Percentiles rank a stretch among this genome's conserved stretches.
Evolutionary conservation across 306 rosid species (phyloP).

Genomic region (Benincasa hispida): DNA sequence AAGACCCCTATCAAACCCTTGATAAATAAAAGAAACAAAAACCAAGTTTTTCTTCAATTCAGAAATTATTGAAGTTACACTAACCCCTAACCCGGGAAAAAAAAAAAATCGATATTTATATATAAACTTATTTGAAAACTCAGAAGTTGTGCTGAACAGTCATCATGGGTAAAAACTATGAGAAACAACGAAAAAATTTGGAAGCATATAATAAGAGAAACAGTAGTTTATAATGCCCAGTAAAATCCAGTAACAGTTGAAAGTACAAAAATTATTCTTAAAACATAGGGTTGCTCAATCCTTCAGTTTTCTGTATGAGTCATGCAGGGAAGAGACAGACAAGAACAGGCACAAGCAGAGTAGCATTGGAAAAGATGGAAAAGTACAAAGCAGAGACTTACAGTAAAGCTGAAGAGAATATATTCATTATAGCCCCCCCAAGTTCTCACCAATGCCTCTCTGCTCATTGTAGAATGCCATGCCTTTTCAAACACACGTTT

Average conservation of each 20-base stretch:
- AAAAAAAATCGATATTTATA: too few species aligned
- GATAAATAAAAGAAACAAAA: too few species aligned
- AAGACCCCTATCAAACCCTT: too few species aligned
- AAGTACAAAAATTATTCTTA: conserved; percentile 1
- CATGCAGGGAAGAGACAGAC: not conserved
- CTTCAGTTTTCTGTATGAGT: not conserved
- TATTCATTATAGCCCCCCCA: not conserved
- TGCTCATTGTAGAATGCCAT: too few species aligned
- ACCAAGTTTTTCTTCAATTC: too few species aligned
- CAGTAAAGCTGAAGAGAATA: conserved; percentile 3
- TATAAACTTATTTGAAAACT: too few species aligned
- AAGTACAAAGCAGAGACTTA: not conserved
- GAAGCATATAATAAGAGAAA: not conserved
- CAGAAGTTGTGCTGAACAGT: too few species aligned
- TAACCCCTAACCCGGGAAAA: too few species aligned
- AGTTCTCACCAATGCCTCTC: not conserved
- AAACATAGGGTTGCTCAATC: not conserved
- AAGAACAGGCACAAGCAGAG: not conserved
- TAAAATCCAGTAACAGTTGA: not conserved
- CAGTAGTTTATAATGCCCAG: not conserved
- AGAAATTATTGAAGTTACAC: too few species aligned
- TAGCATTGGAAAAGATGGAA: conserved; percentile 7
- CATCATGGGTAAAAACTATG: not conserved
- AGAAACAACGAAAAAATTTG: not conserved
- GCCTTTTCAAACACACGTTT: too few species aligned